Percentiles rank a stretch among this genome's conserved stretches.
phyloP scores from a whole-genome alignment of 2,329 filamentous ascomycete genomes.

The Ceratocystis alfenasii region DNA sequence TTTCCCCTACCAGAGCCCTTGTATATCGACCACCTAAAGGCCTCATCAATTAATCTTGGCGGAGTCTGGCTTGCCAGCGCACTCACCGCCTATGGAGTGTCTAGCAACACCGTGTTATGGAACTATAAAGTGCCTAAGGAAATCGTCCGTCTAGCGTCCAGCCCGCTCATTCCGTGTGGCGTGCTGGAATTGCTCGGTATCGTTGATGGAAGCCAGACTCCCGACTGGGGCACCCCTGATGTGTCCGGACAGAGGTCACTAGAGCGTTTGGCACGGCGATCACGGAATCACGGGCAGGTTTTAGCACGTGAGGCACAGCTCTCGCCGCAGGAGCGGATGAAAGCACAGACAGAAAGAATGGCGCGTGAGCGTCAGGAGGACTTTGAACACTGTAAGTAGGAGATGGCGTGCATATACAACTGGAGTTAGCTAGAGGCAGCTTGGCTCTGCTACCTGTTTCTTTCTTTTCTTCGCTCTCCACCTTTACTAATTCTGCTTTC shows the following conservation, averaged over 20 bases:
- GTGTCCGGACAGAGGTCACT: slow-evolving; percentile 30
- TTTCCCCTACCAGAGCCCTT: slow-evolving; percentile 31
- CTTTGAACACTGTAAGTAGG: slow-evolving; percentile 36
- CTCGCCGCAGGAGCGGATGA: slow-evolving; percentile 33
- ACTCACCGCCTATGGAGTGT: slow-evolving; percentile 43
- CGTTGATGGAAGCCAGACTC: slow-evolving; percentile 40
- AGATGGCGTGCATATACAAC: background rate
- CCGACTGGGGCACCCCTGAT: slow-evolving; percentile 41
- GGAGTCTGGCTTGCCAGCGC: slow-evolving; percentile 47
- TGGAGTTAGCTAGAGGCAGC: background rate
- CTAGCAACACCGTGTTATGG: slow-evolving; percentile 46
- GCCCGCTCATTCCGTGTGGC: slow-evolving; percentile 46
- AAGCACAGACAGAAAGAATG: slow-evolving; percentile 33
- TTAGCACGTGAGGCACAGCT: slow-evolving; percentile 36
- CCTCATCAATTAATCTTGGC: slow-evolving; percentile 28
- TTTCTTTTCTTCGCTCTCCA: background rate
- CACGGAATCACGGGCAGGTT: slow-evolving; percentile 33
- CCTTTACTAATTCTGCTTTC: background rate
- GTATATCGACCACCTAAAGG: slow-evolving; percentile 38
- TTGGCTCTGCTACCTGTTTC: background rate
- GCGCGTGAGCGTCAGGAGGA: slow-evolving; percentile 35
- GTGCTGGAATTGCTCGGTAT: slow-evolving; percentile 44
- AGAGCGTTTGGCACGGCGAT: slow-evolving; percentile 31
- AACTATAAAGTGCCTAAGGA: slow-evolving; percentile 46
- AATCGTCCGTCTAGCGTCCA: slow-evolving; percentile 39